phyloP scores from a whole-genome alignment of 768 basidiomycete genomes.

The Pulveroboletus sp. region DNA sequence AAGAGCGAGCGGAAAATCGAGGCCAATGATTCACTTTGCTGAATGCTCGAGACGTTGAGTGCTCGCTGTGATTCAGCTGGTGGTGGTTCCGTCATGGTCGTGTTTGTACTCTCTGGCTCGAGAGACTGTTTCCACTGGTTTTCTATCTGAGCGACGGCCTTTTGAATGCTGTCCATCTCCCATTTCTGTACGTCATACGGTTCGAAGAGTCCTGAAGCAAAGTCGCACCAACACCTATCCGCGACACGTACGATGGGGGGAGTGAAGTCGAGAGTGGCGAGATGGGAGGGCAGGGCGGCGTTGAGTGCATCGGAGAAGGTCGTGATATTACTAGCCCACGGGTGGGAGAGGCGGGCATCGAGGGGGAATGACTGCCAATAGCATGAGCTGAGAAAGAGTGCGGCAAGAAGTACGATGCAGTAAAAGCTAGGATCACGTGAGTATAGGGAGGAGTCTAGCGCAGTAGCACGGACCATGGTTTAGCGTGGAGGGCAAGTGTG shows the following conservation, averaged over 20 bases:
- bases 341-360: slow-evolving; percentile 56
- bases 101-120: slow-evolving; percentile 25
- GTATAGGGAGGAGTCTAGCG: not conserved
- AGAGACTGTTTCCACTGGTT: slow-evolving; percentile 22
- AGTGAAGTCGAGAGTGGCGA: slow-evolving; percentile 36
- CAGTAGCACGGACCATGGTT: slow-evolving; percentile 64
- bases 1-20: slow-evolving; percentile 27
- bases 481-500: slow-evolving; percentile 75
- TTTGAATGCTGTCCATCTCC: slow-evolving; percentile 65
- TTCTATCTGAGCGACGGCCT: slow-evolving; percentile 37
- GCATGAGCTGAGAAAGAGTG: slow-evolving; percentile 85
- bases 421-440: slow-evolving; percentile 59
- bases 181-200: slow-evolving; percentile 75
- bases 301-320: slow-evolving; percentile 70
- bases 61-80: slow-evolving; percentile 11
- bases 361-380: slow-evolving; percentile 84
- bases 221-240: slow-evolving; percentile 87
- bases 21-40: slow-evolving; percentile 20
- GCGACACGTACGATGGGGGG: slow-evolving; percentile 62
- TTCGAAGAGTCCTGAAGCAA: slow-evolving; percentile 66
- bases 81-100: slow-evolving; percentile 23
- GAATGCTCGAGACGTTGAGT: not conserved
- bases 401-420: slow-evolving; percentile 77
- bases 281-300: slow-evolving; percentile 40
- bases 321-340: slow-evolving; percentile 70